Evolutionary conservation across 495 filamentous ascomycete species (phyloP).

Genomic region (Penicillium simplicissimum): DNA sequence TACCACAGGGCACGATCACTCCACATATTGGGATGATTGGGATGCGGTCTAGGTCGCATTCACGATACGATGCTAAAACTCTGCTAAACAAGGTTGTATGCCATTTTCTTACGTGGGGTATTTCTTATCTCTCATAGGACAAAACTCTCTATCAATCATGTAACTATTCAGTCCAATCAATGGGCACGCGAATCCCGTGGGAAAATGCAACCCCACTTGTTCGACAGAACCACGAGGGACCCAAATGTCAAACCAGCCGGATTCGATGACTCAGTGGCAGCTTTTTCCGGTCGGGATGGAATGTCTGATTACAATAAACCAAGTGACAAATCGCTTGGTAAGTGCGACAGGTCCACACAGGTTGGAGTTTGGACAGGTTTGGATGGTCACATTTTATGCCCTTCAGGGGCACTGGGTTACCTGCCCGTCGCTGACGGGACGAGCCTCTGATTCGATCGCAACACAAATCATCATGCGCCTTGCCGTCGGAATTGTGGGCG

Average conservation of each 20-base stretch:
- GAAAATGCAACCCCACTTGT: conserved; percentile 20
- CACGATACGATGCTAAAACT: neutral
- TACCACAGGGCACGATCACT: neutral
- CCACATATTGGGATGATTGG: neutral
- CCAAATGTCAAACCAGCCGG: conserved; percentile 21
- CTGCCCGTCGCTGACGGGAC: conserved; percentile 3
- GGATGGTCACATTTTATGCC: conserved; percentile 4
- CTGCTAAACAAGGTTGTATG: neutral
- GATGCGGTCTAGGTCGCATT: neutral
- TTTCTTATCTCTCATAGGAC: neutral
- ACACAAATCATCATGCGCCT: conserved; percentile 19
- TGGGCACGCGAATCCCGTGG: neutral
- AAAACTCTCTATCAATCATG: neutral
- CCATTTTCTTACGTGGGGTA: neutral
- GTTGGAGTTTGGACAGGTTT: conserved; percentile 9
- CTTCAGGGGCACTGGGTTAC: conserved; percentile 6
- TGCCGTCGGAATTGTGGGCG: conserved; percentile 14
- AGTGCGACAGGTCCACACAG: neutral
- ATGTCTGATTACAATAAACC: conserved; percentile 22
- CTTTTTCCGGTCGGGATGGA: conserved; percentile 1
- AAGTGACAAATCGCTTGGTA: conserved; percentile 20
- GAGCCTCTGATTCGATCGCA: conserved; percentile 17
- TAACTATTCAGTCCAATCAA: neutral
- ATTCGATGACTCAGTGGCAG: neutral
- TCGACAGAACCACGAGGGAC: conserved; percentile 29